A percentile compares a stretch with the other conserved stretches of the same genome.
These are phyloP conservation scores for Candida oleophila DNA, from an alignment of 805 yeast species.

Conservation along the genomic window DNA sequence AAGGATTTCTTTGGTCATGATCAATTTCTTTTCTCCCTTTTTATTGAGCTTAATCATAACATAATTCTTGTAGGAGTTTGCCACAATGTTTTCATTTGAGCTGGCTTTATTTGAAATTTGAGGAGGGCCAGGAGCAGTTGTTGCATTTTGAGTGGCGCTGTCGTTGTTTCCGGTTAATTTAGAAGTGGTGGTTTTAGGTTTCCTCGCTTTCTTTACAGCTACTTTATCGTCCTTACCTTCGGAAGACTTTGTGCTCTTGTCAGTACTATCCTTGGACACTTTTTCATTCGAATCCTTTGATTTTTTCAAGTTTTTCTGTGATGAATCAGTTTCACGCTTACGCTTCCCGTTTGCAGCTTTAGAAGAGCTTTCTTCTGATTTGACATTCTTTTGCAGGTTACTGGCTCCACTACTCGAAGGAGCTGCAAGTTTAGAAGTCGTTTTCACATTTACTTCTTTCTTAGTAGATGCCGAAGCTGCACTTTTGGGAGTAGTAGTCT, in stretches of 20 bases:
- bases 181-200: slow-evolving; percentile 2
- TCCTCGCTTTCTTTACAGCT: slow-evolving; percentile 8
- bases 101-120: not conserved
- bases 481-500: not conserved
- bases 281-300: slow-evolving; percentile 11
- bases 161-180: not conserved
- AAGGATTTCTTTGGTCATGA: slow-evolving; percentile 13
- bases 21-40: slow-evolving; percentile 19
- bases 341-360: not conserved
- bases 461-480: not conserved
- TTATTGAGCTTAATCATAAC: slow-evolving; percentile 13
- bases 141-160: not conserved
- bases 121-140: not conserved
- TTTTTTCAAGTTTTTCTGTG: slow-evolving; percentile 10
- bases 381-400: not conserved
- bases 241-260: too few species aligned
- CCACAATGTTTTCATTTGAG: slow-evolving; percentile 14
- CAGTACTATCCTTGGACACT: too few species aligned
- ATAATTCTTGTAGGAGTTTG: slow-evolving; percentile 23
- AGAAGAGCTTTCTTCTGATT: not conserved
- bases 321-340: not conserved
- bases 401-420: not conserved
- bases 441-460: slow-evolving; percentile 3
- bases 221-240: slow-evolving; percentile 8
- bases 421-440: slow-evolving; percentile 2